Percentiles rank a stretch among this genome's conserved stretches.
phyloP scores from a whole-genome alignment of 2,329 filamentous ascomycete species.

The Botrytis galanthina region DNA sequence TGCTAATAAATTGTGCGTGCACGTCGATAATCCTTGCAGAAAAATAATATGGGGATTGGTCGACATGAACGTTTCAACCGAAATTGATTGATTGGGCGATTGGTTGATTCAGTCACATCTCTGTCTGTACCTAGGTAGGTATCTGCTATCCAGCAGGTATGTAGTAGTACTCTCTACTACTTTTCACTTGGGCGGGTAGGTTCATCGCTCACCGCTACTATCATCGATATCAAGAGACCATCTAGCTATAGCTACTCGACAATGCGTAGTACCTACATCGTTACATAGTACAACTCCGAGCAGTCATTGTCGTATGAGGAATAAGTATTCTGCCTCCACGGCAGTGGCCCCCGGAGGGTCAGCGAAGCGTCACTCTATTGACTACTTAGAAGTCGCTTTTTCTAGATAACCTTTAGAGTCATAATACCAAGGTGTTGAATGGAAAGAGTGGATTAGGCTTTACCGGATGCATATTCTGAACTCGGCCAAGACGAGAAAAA shows the following conservation, averaged over 20 bases:
- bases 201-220: constrained; percentile 1
- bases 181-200: neutral
- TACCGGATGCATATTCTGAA: neutral
- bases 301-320: neutral
- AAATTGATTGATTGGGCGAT: neutral
- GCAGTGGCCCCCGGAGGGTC: no score
- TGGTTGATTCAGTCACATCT: neutral
- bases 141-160: neutral
- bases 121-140: neutral
- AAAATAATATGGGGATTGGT: neutral
- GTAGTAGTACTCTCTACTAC: neutral
- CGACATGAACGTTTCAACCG: neutral
- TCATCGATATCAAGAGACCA: neutral
- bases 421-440: neutral
- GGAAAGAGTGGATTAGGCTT: neutral
- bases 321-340: neutral
- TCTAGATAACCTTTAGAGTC: neutral
- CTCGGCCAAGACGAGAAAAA: neutral
- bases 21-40: neutral
- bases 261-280: neutral
- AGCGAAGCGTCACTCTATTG: neutral
- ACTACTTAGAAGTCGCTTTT: neutral
- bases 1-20: constrained; percentile 1
- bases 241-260: neutral
- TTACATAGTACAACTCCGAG: neutral